Conservation (phyloP, 208 protist species). For the Leishmania braziliensis region DNA sequence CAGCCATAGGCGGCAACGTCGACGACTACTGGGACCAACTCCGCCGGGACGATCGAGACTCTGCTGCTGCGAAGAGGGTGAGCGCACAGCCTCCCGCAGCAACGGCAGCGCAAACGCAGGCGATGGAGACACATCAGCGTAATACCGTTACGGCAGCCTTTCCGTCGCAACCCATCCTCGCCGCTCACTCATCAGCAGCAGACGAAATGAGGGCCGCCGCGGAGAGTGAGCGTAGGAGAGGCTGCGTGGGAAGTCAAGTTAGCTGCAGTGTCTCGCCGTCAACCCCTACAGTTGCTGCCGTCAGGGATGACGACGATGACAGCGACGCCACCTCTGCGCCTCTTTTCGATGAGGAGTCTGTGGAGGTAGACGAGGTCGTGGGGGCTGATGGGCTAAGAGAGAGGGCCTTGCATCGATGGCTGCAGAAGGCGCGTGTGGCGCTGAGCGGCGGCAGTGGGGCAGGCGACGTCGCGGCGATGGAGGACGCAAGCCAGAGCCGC, state of each 20-base stretch:
- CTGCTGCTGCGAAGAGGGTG: slow-evolving; percentile 1
- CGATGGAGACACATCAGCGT: neutral
- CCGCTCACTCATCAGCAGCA: slow-evolving; percentile 1
- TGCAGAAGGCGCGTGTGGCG: neutral
- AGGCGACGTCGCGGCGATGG: neutral
- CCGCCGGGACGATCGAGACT: neutral
- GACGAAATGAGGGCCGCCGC: neutral
- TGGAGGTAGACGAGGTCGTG: neutral
- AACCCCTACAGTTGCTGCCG: neutral
- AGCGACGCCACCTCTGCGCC: neutral
- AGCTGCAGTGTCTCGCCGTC: neutral
- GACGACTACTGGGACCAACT: slow-evolving; percentile 17
- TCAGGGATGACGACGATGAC: slow-evolving; percentile 1
- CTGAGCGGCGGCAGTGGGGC: neutral
- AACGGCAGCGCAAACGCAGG: neutral
- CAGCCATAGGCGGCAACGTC: slow-evolving; percentile 24
- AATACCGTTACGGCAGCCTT: neutral
- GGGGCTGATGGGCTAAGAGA: neutral
- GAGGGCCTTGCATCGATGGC: neutral
- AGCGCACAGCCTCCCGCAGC: neutral
- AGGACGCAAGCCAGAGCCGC: neutral
- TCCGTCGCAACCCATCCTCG: neutral
- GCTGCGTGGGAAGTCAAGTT: neutral
- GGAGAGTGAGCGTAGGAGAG: slow-evolving; percentile 6
- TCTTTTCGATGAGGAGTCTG: neutral